These are phyloP conservation scores for Penicillium soppii DNA, from an alignment of 495 filamentous ascomycete species.

Conservation along the genomic window DNA sequence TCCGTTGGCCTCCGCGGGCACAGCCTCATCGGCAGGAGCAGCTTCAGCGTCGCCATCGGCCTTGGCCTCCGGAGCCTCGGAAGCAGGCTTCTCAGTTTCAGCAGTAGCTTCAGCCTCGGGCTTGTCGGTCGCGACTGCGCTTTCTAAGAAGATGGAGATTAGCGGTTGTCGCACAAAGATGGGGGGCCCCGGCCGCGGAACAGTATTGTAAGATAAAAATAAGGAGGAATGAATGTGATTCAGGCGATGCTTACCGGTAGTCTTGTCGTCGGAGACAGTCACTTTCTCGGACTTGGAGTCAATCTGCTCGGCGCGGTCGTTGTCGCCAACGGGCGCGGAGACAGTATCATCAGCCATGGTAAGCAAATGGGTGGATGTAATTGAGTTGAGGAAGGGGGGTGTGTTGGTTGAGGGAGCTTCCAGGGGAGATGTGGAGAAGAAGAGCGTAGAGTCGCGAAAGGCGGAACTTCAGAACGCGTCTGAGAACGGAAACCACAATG, in stretches of 20 bases:
- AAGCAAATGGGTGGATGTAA: slow-evolving; percentile 8
- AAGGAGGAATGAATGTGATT: slow-evolving; percentile 1
- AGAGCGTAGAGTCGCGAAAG: slow-evolving; percentile 38
- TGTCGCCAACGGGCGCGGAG: slow-evolving; percentile 33
- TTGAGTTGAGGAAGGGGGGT: too few relatives aligned
- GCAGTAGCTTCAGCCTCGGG: slow-evolving; percentile 29
- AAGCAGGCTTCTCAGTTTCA: slow-evolving; percentile 24
- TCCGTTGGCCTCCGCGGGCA: slow-evolving; percentile 41
- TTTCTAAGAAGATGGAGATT: slow-evolving; percentile 25
- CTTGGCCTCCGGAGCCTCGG: slow-evolving; percentile 34
- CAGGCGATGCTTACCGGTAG: slow-evolving; percentile 29
- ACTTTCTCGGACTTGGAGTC: slow-evolving; percentile 32
- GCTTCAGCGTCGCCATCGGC: slow-evolving; percentile 27
- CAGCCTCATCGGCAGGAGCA: slow-evolving; percentile 25
- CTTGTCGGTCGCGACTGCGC: slow-evolving; percentile 26
- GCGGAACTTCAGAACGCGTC: slow-evolving; percentile 40
- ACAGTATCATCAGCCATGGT: slow-evolving; percentile 48
- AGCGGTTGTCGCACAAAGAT: slow-evolving; percentile 29
- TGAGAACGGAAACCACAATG: slow-evolving; percentile 27
- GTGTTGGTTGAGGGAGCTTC: slow-evolving; percentile 16
- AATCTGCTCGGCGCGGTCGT: slow-evolving; percentile 35
- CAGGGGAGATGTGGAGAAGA: slow-evolving; percentile 41
- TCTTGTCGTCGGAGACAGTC: slow-evolving; percentile 27
- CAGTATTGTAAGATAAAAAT: background rate
- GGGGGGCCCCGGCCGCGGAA: background rate